phyloP scores from a whole-genome alignment of 1,284 basidiomycete species.

The Sporisorium reilianum region DNA sequence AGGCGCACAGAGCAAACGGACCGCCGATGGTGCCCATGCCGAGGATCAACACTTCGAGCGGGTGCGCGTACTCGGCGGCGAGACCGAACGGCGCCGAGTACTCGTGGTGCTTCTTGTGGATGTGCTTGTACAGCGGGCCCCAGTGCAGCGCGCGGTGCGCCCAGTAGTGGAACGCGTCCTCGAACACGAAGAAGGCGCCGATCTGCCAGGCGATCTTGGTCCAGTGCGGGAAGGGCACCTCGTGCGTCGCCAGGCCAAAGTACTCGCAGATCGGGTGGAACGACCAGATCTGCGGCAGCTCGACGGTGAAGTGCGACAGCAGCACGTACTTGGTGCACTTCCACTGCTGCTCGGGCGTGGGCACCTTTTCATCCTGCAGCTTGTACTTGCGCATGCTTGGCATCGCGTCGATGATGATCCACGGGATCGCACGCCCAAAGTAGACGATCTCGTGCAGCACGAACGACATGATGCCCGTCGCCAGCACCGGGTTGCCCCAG shows the following conservation, averaged over 20 bases:
- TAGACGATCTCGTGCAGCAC: constrained; percentile 94
- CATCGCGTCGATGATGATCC: constrained; percentile 94
- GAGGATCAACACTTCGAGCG: constrained; percentile 91
- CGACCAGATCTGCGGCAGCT: constrained; percentile 93
- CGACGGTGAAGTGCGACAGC: constrained; percentile 94
- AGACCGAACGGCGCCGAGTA: constrained; percentile 97
- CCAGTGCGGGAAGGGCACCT: constrained; percentile 84
- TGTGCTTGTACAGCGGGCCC: constrained; percentile 92
- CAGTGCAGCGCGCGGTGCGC: constrained; percentile 92
- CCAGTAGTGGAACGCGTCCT: constrained; percentile 85
- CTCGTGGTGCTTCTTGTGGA: constrained; percentile 95
- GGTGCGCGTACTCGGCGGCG: constrained; percentile 97
- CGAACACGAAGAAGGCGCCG: constrained; percentile 92
- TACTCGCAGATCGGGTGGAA: constrained; percentile 94
- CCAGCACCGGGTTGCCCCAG: constrained; percentile 84
- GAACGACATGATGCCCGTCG: constrained; percentile 94
- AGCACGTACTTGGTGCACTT: constrained; percentile 95
- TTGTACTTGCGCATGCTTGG: constrained; percentile 96
- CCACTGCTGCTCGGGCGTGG: constrained; percentile 87
- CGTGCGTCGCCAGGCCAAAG: constrained; percentile 90
- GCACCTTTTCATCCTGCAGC: constrained; percentile 83
- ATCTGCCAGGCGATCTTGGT: constrained; percentile 77
- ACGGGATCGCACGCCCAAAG: constrained; percentile 94
- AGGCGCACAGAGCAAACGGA: constrained; percentile 85
- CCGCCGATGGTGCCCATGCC: constrained; percentile 86